phyloP scores from a whole-genome alignment of 2,329 filamentous ascomycete species.

The Triangularia setosa region DNA sequence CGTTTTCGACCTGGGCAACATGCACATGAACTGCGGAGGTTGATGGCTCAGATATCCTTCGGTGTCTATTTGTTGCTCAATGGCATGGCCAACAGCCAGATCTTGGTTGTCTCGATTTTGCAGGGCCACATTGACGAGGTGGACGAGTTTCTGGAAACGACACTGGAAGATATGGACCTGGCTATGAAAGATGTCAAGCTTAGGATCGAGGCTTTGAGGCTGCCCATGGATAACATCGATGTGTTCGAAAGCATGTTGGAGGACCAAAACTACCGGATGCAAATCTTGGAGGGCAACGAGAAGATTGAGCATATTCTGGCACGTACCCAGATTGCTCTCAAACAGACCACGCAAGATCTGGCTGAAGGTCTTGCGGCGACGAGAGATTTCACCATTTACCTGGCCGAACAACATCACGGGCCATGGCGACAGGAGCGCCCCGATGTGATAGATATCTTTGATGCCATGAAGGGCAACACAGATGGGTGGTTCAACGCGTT shows the following conservation, averaged over 20 bases:
- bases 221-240: slow-evolving; percentile 77
- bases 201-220: slow-evolving; percentile 72
- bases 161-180: slow-evolving; percentile 77
- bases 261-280: slow-evolving; percentile 74
- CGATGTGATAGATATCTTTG: slow-evolving; percentile 67
- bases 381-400: slow-evolving; percentile 71
- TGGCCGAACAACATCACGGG: slow-evolving; percentile 61
- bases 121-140: slow-evolving; percentile 92
- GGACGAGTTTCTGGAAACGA: slow-evolving; percentile 82
- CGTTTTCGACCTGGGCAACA: slow-evolving; percentile 69
- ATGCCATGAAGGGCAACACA: slow-evolving; percentile 88
- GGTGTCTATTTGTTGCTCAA: slow-evolving; percentile 85
- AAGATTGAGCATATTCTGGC: slow-evolving; percentile 85
- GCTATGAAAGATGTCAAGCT: slow-evolving; percentile 75
- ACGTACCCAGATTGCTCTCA: slow-evolving; percentile 71
- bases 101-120: slow-evolving; percentile 82
- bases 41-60: slow-evolving; percentile 89
- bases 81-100: slow-evolving; percentile 81
- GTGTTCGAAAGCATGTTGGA: slow-evolving; percentile 86
- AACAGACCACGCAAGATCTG: slow-evolving; percentile 75
- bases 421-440: slow-evolving; percentile 59
- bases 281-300: slow-evolving; percentile 83
- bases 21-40: slow-evolving; percentile 84
- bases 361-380: slow-evolving; percentile 73
- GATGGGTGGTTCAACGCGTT: slow-evolving; percentile 86